Percentiles rank a stretch among this genome's conserved stretches.
These are phyloP conservation scores for Terana coerulea DNA, from an alignment of 768 basidiomycete species.

Conservation along the genomic window DNA sequence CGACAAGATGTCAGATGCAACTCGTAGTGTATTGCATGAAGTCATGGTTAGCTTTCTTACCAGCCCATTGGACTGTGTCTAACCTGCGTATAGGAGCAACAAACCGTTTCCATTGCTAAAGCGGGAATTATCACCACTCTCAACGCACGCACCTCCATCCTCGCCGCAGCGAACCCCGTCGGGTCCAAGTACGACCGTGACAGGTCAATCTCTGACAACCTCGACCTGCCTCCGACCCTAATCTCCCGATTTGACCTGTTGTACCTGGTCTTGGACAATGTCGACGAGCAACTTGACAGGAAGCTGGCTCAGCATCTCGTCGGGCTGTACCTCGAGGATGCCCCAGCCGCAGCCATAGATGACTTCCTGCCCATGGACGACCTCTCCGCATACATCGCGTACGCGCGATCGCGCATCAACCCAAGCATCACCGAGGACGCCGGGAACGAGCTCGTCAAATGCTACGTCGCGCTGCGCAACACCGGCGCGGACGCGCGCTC, in stretches of 20 bases:
- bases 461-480: slow-evolving; percentile 93
- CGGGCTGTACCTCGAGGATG: slow-evolving; percentile 89
- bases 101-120: slow-evolving; percentile 98
- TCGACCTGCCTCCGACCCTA: slow-evolving; percentile 94
- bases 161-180: slow-evolving; percentile 97
- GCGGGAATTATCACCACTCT: slow-evolving; percentile 98
- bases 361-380: slow-evolving; percentile 90
- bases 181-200: slow-evolving; percentile 93
- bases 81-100: slow-evolving; percentile 76
- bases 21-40: slow-evolving; percentile 97
- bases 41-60: slow-evolving; percentile 69
- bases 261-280: slow-evolving; percentile 92
- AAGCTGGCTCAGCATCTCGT: slow-evolving; percentile 91
- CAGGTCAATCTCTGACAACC: slow-evolving; percentile 90
- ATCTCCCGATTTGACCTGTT: slow-evolving; percentile 97
- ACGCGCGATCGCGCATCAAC: slow-evolving; percentile 80
- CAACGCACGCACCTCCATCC: slow-evolving; percentile 96
- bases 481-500: slow-evolving; percentile 86
- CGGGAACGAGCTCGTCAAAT: slow-evolving; percentile 74
- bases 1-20: slow-evolving; percentile 98
- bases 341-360: slow-evolving; percentile 55
- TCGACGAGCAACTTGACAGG: slow-evolving; percentile 85
- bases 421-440: slow-evolving; percentile 87
- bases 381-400: slow-evolving; percentile 92
- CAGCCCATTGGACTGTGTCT: not conserved